These are phyloP conservation scores for Sarocladium oryzae DNA, from an alignment of 2,329 filamentous ascomycete species.

Conservation along the genomic window DNA sequence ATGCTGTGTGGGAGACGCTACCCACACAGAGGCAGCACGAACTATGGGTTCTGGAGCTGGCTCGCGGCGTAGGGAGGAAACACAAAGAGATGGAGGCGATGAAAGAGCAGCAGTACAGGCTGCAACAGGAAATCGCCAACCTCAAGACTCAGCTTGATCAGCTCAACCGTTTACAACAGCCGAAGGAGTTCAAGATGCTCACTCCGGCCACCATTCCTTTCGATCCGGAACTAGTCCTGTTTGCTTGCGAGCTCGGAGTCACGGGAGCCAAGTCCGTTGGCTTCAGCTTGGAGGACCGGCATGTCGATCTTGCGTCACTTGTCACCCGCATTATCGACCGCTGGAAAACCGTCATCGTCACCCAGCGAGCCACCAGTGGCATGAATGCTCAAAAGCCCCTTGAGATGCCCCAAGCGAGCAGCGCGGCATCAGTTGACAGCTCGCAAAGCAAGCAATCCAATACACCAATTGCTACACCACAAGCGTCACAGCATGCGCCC, in stretches of 20 bases:
- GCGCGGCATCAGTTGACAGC: slow-evolving; percentile 17
- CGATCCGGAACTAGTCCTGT: slow-evolving; percentile 39
- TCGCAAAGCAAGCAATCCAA: slow-evolving; percentile 12
- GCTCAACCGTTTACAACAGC: slow-evolving; percentile 51
- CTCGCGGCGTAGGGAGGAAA: slow-evolving; percentile 50
- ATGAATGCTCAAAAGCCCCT: slow-evolving; percentile 46
- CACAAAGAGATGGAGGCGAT: slow-evolving; percentile 48
- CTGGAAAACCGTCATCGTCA: slow-evolving; percentile 56
- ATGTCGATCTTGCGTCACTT: slow-evolving; percentile 44
- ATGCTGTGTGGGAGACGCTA: slow-evolving; percentile 67
- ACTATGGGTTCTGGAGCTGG: slow-evolving; percentile 56
- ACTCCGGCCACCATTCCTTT: slow-evolving; percentile 47
- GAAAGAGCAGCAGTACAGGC: slow-evolving; percentile 40
- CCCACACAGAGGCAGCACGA: slow-evolving; percentile 48
- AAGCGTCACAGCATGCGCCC: slow-evolving; percentile 16
- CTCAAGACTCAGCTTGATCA: slow-evolving; percentile 54
- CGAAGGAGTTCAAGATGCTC: slow-evolving; percentile 49
- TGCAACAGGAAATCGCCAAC: slow-evolving; percentile 51
- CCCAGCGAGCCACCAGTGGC: slow-evolving; percentile 37
- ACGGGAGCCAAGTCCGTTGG: slow-evolving; percentile 36
- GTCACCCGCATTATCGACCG: slow-evolving; percentile 51
- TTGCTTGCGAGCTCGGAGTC: slow-evolving; percentile 37
- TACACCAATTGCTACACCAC: slow-evolving; percentile 17
- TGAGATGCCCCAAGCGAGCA: slow-evolving; percentile 21
- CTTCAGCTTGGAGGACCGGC: slow-evolving; percentile 42